These are phyloP conservation scores for Cruciata laevipes DNA, from an alignment of 257 asterid genomes.

Conservation along the genomic window DNA sequence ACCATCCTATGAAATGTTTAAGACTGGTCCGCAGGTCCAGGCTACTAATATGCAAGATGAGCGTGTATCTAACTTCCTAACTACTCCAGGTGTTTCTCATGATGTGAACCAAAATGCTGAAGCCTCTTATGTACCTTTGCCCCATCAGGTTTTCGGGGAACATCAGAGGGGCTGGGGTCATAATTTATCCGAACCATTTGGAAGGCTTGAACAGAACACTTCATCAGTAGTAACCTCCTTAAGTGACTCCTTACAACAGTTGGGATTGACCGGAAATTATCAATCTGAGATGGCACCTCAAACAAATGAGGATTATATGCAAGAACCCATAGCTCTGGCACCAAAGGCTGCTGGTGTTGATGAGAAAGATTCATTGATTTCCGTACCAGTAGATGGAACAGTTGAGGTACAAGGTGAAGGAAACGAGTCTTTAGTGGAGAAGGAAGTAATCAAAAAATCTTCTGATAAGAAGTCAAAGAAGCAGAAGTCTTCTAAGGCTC, in stretches of 20 bases:
- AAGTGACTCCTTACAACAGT: conserved; percentile 19
- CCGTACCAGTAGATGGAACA: conserved; percentile 23
- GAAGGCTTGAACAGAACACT: conserved; percentile 24
- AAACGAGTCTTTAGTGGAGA: conserved; percentile 33
- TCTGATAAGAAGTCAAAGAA: conserved; percentile 79
- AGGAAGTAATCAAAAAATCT: conserved; percentile 50
- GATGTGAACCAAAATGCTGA: conserved; percentile 37
- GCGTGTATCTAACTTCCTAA: conserved; percentile 29
- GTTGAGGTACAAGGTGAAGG: conserved; percentile 24
- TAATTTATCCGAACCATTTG: conserved; percentile 34
- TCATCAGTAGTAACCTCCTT: conserved; percentile 18
- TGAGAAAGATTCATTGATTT: conserved; percentile 18
- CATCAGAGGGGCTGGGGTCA: conserved; percentile 37
- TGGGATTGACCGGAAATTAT: conserved; percentile 24
- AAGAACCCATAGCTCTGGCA: conserved; percentile 27
- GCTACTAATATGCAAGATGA: conserved; percentile 34
- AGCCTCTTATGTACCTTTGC: conserved; percentile 37
- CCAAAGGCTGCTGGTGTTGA: conserved; percentile 19
- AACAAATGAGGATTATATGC: conserved; percentile 29
- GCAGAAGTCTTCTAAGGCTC: conserved; percentile 67
- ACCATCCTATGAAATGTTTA: conserved; percentile 43
- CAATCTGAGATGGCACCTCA: conserved; percentile 25
- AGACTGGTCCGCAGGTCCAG: conserved; percentile 40
- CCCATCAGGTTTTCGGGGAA: conserved; percentile 40
- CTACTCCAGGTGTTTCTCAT: conserved; percentile 42